Conservation (phyloP, 805 yeast species). For the Jamesozyma gamospora region DNA sequence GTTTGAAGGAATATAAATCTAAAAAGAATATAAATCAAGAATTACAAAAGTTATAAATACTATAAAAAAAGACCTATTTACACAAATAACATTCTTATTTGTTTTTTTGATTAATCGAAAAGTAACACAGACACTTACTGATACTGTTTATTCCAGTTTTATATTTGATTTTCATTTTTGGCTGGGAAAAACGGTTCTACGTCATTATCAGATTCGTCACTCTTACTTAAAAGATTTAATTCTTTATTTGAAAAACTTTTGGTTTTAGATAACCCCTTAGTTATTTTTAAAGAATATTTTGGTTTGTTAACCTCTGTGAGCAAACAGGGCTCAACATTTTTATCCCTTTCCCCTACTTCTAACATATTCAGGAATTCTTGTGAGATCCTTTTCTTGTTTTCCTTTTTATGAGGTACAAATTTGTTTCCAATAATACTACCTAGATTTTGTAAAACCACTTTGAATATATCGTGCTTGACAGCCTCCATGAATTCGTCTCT, state of each 20-base stretch:
- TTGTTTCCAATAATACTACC: conserved; percentile 57
- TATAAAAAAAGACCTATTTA: too few species aligned
- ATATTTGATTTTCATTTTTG: too few species aligned
- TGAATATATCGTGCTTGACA: conserved; percentile 47
- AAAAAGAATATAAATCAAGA: too few species aligned
- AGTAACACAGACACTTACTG: too few species aligned
- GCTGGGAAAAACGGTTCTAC: conserved; percentile 11
- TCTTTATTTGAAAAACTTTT: not conserved
- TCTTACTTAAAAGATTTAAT: too few species aligned
- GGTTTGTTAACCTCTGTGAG: not conserved
- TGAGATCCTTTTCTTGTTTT: conserved; percentile 20
- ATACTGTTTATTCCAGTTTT: too few species aligned
- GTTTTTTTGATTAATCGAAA: too few species aligned
- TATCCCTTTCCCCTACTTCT: conserved; percentile 5
- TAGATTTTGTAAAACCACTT: conserved; percentile 44
- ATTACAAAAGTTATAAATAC: too few species aligned
- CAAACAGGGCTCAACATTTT: conserved; percentile 1
- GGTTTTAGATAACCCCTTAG: not conserved
- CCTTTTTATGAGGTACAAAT: conserved; percentile 37
- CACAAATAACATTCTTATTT: too few species aligned
- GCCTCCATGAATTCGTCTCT: conserved; percentile 43
- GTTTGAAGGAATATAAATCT: too few species aligned
- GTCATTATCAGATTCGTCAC: conserved; percentile 3
- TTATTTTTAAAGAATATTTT: not conserved
- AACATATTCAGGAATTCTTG: conserved; percentile 15